A percentile compares a stretch with the other conserved stretches of the same genome.
Evolutionary conservation across 2,329 filamentous ascomycete genomes (phyloP).

Genomic region (Fusarium sp.): DNA sequence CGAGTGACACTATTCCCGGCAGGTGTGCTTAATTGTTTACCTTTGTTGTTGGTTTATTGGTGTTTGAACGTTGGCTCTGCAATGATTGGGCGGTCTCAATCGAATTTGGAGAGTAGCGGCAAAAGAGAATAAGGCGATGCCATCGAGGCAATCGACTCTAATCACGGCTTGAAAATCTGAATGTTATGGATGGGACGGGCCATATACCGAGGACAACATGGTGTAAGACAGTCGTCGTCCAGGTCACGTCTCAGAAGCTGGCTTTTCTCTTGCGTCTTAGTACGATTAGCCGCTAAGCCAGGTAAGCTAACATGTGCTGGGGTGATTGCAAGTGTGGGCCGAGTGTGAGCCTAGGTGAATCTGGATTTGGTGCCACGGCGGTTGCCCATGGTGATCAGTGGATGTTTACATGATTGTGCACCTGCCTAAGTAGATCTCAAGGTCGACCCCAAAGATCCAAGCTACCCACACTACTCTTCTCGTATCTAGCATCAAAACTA

Average conservation of each 20-base stretch:
- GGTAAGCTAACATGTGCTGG: conserved; percentile 18
- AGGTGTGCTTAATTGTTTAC: neutral
- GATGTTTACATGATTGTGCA: conserved; percentile 20
- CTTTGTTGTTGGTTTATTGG: neutral
- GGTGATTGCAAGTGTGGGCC: conserved; percentile 21
- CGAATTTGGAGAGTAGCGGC: neutral
- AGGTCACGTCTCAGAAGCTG: conserved; percentile 41
- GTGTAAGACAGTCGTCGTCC: conserved; percentile 16
- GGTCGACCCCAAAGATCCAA: conserved; percentile 34
- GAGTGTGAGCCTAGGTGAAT: conserved; percentile 17
- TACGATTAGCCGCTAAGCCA: conserved; percentile 22
- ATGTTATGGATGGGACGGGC: conserved; percentile 2
- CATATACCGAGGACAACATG: conserved; percentile 7
- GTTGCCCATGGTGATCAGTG: conserved; percentile 25
- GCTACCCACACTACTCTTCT: conserved; percentile 40
- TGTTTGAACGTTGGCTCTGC: neutral
- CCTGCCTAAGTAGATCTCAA: conserved; percentile 25
- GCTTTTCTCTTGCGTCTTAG: conserved; percentile 2
- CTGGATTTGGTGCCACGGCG: conserved; percentile 16
- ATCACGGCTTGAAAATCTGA: neutral
- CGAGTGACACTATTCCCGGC: conserved; percentile 14
- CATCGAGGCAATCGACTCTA: neutral
- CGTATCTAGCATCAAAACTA: conserved; percentile 39
- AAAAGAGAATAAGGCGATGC: neutral
- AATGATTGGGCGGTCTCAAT: neutral